These are phyloP conservation scores for Yamadazyma dendronema DNA, from an alignment of 1,139 yeast species.

Conservation along the genomic window DNA sequence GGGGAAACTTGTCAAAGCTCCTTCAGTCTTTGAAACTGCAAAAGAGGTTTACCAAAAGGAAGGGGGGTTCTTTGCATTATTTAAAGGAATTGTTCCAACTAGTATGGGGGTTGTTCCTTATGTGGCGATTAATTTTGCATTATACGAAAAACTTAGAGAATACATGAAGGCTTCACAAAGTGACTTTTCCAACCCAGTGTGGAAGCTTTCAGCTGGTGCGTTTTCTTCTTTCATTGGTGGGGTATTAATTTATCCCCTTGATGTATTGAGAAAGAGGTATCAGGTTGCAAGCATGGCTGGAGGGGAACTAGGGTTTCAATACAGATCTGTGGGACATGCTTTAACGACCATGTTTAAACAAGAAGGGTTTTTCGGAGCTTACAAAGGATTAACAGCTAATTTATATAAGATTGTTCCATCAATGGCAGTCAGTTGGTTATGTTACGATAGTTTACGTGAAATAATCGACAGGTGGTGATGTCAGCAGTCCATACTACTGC, in stretches of 20 bases:
- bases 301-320: slow-evolving; percentile 78
- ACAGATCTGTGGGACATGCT: slow-evolving; percentile 72
- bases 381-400: slow-evolving; percentile 86
- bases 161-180: slow-evolving; percentile 35
- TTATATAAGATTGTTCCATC: slow-evolving; percentile 89
- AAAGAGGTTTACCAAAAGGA: slow-evolving; percentile 63
- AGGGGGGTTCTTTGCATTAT: slow-evolving; percentile 79
- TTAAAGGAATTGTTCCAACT: slow-evolving; percentile 86
- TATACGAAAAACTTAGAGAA: slow-evolving; percentile 80
- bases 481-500: background rate
- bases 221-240: slow-evolving; percentile 70
- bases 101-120: slow-evolving; percentile 94
- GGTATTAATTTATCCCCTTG: slow-evolving; percentile 85
- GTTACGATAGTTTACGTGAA: slow-evolving; percentile 68
- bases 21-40: slow-evolving; percentile 65
- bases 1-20: slow-evolving; percentile 52
- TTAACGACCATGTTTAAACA: slow-evolving; percentile 59
- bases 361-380: slow-evolving; percentile 82
- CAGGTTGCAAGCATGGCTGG: slow-evolving; percentile 86
- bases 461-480: slow-evolving; percentile 34
- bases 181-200: slow-evolving; percentile 44
- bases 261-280: slow-evolving; percentile 80
- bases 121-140: slow-evolving; percentile 88
- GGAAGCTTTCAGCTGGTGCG: slow-evolving; percentile 79
- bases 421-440: slow-evolving; percentile 93